These are phyloP conservation scores for Penicillium sp. DNA, from an alignment of 2,329 filamentous ascomycete species.

Conservation along the genomic window DNA sequence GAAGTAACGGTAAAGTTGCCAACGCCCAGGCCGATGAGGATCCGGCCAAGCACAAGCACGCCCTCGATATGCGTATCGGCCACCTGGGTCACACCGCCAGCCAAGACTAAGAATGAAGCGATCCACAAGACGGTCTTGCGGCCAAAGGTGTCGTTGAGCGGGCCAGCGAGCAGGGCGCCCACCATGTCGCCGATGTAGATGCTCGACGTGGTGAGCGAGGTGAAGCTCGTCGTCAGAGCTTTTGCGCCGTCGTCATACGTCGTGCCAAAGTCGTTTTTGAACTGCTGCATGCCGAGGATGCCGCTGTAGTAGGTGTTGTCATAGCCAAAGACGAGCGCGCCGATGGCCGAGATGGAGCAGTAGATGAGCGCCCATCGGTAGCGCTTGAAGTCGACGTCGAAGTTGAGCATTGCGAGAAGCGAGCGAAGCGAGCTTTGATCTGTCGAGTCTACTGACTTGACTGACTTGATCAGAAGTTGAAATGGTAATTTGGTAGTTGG, in stretches of 20 bases:
- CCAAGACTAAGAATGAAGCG: not conserved
- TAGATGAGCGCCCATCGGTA: conserved; percentile 1
- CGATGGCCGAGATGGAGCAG: conserved; percentile 2
- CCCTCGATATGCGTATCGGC: conserved; percentile 1
- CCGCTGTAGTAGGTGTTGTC: conserved; percentile 5
- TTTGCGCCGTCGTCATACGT: not conserved
- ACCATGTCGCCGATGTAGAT: conserved; percentile 3
- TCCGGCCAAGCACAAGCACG: conserved; percentile 1
- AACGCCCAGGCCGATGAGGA: conserved; percentile 1
- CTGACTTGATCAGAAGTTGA: too few species aligned
- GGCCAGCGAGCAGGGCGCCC: not conserved
- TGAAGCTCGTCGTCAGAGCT: not conserved
- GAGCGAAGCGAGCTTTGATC: too few species aligned
- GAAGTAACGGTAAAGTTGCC: conserved; percentile 2
- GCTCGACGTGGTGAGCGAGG: not conserved
- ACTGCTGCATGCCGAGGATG: conserved; percentile 1
- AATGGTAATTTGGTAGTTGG: too few species aligned
- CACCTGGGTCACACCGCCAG: not conserved
- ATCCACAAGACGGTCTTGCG: conserved; percentile 1
- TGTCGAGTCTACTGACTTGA: too few species aligned
- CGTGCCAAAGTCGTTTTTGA: not conserved
- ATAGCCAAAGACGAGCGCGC: not conserved
- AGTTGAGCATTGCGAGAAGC: not conserved
- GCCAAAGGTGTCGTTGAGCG: not conserved
- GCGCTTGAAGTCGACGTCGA: not conserved